Evolutionary conservation across 1,139 yeast species (phyloP).

Genomic region (Scheffersomyces insectosa): DNA sequence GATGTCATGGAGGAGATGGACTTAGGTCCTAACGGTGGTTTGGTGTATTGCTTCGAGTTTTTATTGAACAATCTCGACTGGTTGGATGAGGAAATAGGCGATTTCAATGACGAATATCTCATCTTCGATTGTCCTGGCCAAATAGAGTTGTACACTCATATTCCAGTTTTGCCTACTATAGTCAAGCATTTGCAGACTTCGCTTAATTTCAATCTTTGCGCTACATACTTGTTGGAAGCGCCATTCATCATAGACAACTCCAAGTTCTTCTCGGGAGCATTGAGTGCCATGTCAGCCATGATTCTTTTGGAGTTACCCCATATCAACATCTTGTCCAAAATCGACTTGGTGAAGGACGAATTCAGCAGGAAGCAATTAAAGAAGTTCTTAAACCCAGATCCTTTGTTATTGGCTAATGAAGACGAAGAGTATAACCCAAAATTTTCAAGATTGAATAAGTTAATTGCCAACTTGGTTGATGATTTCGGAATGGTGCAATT

Average conservation of each 20-base stretch:
- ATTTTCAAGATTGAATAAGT: conserved; percentile 69
- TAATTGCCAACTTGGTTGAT: conserved; percentile 87
- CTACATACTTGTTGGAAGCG: conserved; percentile 89
- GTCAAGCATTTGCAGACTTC: conserved; percentile 79
- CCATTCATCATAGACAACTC: conserved; percentile 89
- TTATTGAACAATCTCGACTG: conserved; percentile 89
- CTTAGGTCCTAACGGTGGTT: conserved; percentile 94
- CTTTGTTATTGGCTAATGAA: conserved; percentile 54
- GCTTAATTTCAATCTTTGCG: conserved; percentile 84
- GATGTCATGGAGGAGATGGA: conserved; percentile 98
- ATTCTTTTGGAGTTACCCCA: conserved; percentile 92
- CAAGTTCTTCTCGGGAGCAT: conserved; percentile 92
- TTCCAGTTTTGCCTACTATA: conserved; percentile 87
- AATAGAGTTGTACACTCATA: conserved; percentile 91
- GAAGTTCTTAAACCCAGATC: conserved; percentile 89
- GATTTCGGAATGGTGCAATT: conserved; percentile 99
- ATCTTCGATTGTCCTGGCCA: conserved; percentile 99
- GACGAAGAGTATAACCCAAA: conserved; percentile 63
- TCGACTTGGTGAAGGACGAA: conserved; percentile 80
- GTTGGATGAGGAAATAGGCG: conserved; percentile 95
- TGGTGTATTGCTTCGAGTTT: conserved; percentile 88
- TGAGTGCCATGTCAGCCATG: conserved; percentile 99
- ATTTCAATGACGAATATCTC: conserved; percentile 86
- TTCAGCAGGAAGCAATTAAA: conserved; percentile 74
- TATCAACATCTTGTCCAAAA: conserved; percentile 80